These are phyloP conservation scores for Backusella tuberculispora DNA, from an alignment of 192 early-diverging fungal genomes.

Conservation along the genomic window DNA sequence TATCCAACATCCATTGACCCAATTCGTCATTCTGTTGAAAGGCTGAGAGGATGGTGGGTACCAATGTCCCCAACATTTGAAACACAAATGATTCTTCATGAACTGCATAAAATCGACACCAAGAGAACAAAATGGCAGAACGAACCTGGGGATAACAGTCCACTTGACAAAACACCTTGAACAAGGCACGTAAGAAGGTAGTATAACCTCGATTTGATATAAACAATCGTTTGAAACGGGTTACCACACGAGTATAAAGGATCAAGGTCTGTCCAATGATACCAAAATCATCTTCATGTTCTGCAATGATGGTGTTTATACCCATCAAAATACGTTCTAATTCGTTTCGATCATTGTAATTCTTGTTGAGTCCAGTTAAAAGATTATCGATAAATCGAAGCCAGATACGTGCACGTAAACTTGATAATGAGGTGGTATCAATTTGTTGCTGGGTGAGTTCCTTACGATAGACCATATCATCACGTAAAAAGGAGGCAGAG, in stretches of 20 bases:
- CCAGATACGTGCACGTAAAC: slow-evolving; percentile 57
- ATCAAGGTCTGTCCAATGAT: slow-evolving; percentile 55
- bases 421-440: slow-evolving; percentile 39
- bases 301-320: slow-evolving; percentile 53
- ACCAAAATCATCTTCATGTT: slow-evolving; percentile 52
- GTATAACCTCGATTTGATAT: slow-evolving; percentile 55
- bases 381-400: slow-evolving; percentile 54
- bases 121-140: slow-evolving; percentile 51
- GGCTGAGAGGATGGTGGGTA: slow-evolving; percentile 51
- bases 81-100: slow-evolving; percentile 64
- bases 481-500: too few relatives aligned
- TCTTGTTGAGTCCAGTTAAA: slow-evolving; percentile 52
- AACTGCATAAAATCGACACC: slow-evolving; percentile 54
- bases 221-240: slow-evolving; percentile 56
- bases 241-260: slow-evolving; percentile 50
- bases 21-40: slow-evolving; percentile 37
- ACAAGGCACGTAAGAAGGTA: slow-evolving; percentile 54
- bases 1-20: slow-evolving; percentile 46
- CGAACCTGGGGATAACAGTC: slow-evolving; percentile 38
- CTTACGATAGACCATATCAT: not conserved
- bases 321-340: slow-evolving; percentile 51
- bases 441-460: slow-evolving; percentile 22
- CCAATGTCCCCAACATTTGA: slow-evolving; percentile 55
- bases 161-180: slow-evolving; percentile 59
- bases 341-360: slow-evolving; percentile 54